Evolutionary conservation across 129 eudicot genomes (phyloP).

Genomic region (Mikania micrantha): DNA sequence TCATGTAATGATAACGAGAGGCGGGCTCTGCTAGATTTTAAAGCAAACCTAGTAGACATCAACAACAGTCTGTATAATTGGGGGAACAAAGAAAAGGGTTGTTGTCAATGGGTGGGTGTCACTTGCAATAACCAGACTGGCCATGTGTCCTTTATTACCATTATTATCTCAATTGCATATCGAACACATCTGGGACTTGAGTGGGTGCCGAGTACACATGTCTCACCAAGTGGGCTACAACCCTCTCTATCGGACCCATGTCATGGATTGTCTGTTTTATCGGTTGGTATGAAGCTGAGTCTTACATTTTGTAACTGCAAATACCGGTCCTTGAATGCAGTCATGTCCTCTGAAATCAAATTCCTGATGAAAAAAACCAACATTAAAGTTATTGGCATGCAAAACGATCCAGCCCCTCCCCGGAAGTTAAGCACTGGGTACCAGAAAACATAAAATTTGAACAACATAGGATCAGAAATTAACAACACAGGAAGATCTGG

Average conservation of each 20-base stretch:
- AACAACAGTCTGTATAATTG: conserved; percentile 8
- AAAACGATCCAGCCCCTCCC: no score
- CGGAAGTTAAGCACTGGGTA: no score
- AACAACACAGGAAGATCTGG: neutral
- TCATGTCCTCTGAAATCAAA: conserved; percentile 85
- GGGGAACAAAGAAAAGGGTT: conserved; percentile 20
- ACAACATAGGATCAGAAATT: neutral
- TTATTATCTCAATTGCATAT: conserved; percentile 36
- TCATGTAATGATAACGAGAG: conserved; percentile 10
- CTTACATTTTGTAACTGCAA: conserved; percentile 87
- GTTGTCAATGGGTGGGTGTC: conserved; percentile 43
- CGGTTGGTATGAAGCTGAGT: conserved; percentile 83
- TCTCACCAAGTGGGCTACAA: conserved; percentile 48
- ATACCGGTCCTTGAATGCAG: conserved; percentile 77
- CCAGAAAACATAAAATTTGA: neutral
- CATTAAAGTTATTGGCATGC: neutral
- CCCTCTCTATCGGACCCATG: conserved; percentile 73
- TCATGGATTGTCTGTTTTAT: conserved; percentile 75
- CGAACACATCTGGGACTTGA: conserved; percentile 51
- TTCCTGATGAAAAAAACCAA: conserved; percentile 38
- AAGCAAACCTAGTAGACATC: neutral
- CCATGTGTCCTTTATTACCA: conserved; percentile 20
- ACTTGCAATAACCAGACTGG: conserved; percentile 18
- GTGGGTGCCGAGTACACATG: conserved; percentile 67
- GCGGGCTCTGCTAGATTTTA: conserved; percentile 14